phyloP scores from a whole-genome alignment of 768 basidiomycete species.

The Amanita phalloides region DNA sequence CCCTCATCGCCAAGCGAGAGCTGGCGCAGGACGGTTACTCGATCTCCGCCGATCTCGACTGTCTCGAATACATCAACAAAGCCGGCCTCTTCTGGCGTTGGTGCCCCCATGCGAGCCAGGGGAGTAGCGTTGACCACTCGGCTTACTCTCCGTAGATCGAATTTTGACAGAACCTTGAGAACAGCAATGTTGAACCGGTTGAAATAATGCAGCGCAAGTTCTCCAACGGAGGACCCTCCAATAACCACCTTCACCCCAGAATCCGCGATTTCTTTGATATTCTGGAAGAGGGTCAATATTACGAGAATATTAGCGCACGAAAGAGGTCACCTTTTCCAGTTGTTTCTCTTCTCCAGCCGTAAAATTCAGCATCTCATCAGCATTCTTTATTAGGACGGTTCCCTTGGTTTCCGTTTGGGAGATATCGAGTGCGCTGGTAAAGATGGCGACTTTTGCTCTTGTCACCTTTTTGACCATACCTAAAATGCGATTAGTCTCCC shows the following conservation, averaged over 20 bases:
- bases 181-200: slow-evolving; percentile 91
- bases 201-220: slow-evolving; percentile 95
- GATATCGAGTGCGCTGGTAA: slow-evolving; percentile 85
- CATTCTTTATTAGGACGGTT: slow-evolving; percentile 90
- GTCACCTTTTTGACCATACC: slow-evolving; percentile 74
- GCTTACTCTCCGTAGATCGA: slow-evolving; percentile 89
- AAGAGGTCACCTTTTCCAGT: slow-evolving; percentile 61
- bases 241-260: slow-evolving; percentile 91
- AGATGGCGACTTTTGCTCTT: slow-evolving; percentile 91
- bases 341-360: slow-evolving; percentile 95
- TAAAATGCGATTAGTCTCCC: slow-evolving; percentile 16
- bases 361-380: slow-evolving; percentile 96
- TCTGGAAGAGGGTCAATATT: slow-evolving; percentile 31
- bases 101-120: slow-evolving; percentile 90
- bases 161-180: slow-evolving; percentile 95
- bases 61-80: slow-evolving; percentile 92
- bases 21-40: slow-evolving; percentile 93
- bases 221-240: slow-evolving; percentile 87
- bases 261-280: slow-evolving; percentile 94
- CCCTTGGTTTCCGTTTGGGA: slow-evolving; percentile 99
- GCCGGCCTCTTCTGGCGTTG: slow-evolving; percentile 94
- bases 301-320: not conserved
- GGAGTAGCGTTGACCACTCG: slow-evolving; percentile 96
- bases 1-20: slow-evolving; percentile 55
- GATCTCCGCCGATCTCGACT: slow-evolving; percentile 93